phyloP scores from a whole-genome alignment of 1,284 basidiomycete genomes.

The Apiotrichum mycotoxinovorans region DNA sequence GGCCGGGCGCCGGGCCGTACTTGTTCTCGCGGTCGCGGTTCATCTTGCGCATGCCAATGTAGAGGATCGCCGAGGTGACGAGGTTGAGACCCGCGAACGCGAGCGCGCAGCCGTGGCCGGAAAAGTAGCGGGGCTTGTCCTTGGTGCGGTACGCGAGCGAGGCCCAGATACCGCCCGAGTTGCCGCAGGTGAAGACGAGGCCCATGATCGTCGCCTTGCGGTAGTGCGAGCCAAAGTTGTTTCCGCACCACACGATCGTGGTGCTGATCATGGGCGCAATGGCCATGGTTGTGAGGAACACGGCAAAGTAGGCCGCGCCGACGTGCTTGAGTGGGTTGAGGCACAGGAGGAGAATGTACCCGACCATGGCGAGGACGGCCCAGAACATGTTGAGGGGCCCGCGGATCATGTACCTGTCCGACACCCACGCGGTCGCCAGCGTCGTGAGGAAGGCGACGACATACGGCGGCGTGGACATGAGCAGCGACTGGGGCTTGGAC shows the following conservation, averaged over 20 bases:
- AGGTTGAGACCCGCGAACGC: constrained; percentile 45
- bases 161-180: constrained; percentile 52
- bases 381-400: constrained; percentile 52
- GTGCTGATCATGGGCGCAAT: constrained; percentile 51
- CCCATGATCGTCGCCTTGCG: constrained; percentile 52
- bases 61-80: constrained; percentile 40
- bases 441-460: constrained; percentile 54
- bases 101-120: constrained; percentile 48
- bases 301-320: constrained; percentile 51
- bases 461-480: constrained; percentile 51
- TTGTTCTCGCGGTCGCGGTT: constrained; percentile 46
- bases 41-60: constrained; percentile 39
- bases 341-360: constrained; percentile 41
- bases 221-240: constrained; percentile 49
- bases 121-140: constrained; percentile 36
- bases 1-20: constrained; percentile 40
- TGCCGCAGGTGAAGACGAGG: constrained; percentile 52
- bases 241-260: constrained; percentile 52
- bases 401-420: constrained; percentile 47
- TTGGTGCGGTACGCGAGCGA: constrained; percentile 48
- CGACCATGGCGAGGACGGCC: constrained; percentile 46
- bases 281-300: constrained; percentile 49
- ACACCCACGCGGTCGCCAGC: constrained; percentile 46
- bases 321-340: constrained; percentile 8
- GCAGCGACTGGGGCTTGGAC: constrained; percentile 46